Evolutionary conservation across 1,284 basidiomycete genomes (phyloP).

Genomic region (Cryptococcus sp.): DNA sequence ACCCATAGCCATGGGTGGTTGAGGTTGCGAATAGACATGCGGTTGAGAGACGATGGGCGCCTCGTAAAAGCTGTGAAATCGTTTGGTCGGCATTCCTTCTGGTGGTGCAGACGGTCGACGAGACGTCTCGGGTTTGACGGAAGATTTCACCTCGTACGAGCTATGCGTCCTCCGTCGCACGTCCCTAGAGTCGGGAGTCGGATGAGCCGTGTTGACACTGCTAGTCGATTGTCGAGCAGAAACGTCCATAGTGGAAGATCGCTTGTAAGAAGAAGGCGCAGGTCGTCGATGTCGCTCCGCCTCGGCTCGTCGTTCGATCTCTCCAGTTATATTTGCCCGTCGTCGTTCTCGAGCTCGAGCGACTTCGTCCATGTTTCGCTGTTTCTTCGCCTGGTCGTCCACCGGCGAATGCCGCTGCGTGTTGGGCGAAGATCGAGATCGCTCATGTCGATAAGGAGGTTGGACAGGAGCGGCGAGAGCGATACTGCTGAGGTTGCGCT

Average conservation of each 20-base stretch:
- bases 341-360: conserved; percentile 30
- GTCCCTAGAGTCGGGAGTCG: no score
- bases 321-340: conserved; percentile 19
- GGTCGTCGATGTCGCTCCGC: conserved; percentile 9
- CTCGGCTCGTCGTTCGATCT: conserved; percentile 25
- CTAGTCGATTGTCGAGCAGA: not conserved
- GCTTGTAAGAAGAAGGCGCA: not conserved
- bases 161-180: not conserved
- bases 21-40: not conserved
- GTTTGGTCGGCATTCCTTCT: not conserved
- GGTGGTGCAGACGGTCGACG: not conserved
- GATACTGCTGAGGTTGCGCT: not conserved
- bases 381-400: conserved; percentile 5
- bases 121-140: not conserved
- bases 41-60: not conserved
- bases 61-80: conserved; percentile 18
- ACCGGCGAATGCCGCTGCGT: conserved; percentile 3
- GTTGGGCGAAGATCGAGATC: not conserved
- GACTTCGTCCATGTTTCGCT: conserved; percentile 21
- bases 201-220: not conserved
- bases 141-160: not conserved
- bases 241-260: not conserved
- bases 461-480: not conserved
- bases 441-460: not conserved
- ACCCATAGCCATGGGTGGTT: not conserved